Evolutionary conservation across 2,329 filamentous ascomycete genomes (phyloP).

Genomic region (Arthrobotrys conoides): DNA sequence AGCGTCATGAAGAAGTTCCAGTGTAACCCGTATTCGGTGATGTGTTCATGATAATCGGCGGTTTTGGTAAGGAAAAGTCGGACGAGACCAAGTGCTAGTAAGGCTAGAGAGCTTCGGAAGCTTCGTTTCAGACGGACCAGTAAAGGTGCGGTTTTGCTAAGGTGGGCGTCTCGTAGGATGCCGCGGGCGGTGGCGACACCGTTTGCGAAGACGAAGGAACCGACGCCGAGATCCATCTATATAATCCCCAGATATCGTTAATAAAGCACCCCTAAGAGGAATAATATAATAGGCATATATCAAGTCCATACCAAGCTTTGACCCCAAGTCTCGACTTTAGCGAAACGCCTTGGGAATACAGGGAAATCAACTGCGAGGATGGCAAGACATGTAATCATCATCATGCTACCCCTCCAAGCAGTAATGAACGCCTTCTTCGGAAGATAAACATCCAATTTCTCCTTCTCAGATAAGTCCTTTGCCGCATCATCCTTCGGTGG

Average conservation of each 20-base stretch:
- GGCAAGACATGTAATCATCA: constrained; percentile 87
- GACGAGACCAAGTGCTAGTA: constrained; percentile 83
- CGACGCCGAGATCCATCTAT: constrained; percentile 92
- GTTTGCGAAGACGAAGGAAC: constrained; percentile 95
- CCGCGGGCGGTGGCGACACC: constrained; percentile 90
- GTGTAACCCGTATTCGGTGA: constrained; percentile 96
- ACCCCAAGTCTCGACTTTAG: constrained; percentile 99
- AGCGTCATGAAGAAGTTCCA: constrained; percentile 99
- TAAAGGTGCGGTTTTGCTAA: constrained; percentile 66
- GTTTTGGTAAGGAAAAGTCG: constrained; percentile 92
- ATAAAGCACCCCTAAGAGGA: neutral
- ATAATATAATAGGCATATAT: no score
- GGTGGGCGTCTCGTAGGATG: constrained; percentile 75
- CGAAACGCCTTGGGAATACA: constrained; percentile 92
- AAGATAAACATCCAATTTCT: constrained; percentile 70
- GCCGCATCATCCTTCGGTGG: constrained; percentile 64
- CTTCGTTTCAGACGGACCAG: constrained; percentile 75
- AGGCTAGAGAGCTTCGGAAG: constrained; percentile 83
- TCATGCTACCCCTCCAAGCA: constrained; percentile 89
- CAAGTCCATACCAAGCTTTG: constrained; percentile 77
- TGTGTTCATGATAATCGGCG: constrained; percentile 90
- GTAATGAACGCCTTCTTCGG: constrained; percentile 94
- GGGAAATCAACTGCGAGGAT: constrained; percentile 98
- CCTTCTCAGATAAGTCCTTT: constrained; percentile 47
- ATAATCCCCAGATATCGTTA: neutral